Conservation (phyloP, 106 monocot species). For the Ottelia alismoides region DNA sequence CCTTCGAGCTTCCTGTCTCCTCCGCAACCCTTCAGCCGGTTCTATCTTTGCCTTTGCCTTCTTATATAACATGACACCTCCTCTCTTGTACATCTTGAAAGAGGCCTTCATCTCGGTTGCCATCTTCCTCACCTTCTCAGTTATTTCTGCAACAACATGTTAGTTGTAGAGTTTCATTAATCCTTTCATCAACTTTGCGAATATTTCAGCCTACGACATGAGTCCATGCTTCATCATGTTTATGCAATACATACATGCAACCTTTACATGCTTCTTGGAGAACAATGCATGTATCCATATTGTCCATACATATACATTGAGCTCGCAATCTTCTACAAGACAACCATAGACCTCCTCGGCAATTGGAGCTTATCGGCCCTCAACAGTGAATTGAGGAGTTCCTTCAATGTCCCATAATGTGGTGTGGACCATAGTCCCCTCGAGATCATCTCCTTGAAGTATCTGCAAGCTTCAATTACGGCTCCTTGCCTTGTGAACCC, state of each 20-base stretch:
- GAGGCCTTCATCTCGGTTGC: constrained; percentile 69
- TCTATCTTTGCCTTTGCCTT: constrained; percentile 33
- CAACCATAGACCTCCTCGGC: constrained; percentile 71
- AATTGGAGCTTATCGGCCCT: constrained; percentile 61
- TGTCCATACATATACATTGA: constrained; percentile 79
- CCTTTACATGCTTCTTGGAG: constrained; percentile 59
- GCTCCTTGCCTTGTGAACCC: constrained; percentile 43
- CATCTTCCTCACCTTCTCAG: constrained; percentile 88
- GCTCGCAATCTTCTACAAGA: constrained; percentile 54
- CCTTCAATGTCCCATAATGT: constrained; percentile 85
- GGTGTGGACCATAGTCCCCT: constrained; percentile 53
- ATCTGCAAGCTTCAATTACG: constrained; percentile 48
- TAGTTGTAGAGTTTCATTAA: constrained; percentile 83
- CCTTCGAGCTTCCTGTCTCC: constrained; percentile 6
- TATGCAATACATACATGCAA: constrained; percentile 69
- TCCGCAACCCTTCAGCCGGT: constrained; percentile 1
- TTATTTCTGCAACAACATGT: constrained; percentile 73
- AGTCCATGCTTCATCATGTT: constrained; percentile 85
- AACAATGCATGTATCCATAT: constrained; percentile 96
- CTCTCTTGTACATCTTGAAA: constrained; percentile 91
- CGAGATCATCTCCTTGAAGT: constrained; percentile 74
- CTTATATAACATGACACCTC: constrained; percentile 61
- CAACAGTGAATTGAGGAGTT: constrained; percentile 60
- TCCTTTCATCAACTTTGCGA: constrained; percentile 92
- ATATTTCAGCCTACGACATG: constrained; percentile 91